Base-by-base conservation (phyloP, 768 basidiomycete genomes). In the Harrya chromipes region DNA sequence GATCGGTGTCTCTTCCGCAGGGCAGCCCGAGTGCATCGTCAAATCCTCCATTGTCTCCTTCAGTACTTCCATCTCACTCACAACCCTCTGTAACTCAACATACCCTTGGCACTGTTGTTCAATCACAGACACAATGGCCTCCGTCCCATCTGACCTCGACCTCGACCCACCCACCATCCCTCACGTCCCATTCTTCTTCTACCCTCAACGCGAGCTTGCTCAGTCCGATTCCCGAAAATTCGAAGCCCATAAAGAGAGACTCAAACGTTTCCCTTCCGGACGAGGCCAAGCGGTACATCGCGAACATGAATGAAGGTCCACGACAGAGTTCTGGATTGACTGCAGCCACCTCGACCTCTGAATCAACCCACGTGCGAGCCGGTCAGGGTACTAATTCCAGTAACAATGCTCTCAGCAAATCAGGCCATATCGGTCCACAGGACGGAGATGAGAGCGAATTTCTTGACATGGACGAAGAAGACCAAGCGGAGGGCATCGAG, bases 221-320 rank as follows among this genome's bases (percentile, higher is more conserved):
- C 35, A 63, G 49, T 40, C 64, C 56, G 33, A 64, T 57, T 36
- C 54, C 63, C 17, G 67, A 73, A 60, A 61, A 62, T 52, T 65
- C 67, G 19, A 64, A 65, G n/a, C 63, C 70, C 6, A 56, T 73
- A 16, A 78, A 80, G n/a, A 78, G 84, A 47, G 84, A 84, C 43
- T 89, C 86, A 9, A 77, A 78, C 20, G 79, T 85, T 43, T 81
- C 84, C 29, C 73, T 90, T 33, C 85, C 89, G 1, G 87, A 90
- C 47, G 90, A 91, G 64, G 84, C 88, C 14, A 80, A 74, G 54
- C 81, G 78, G 41, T 90, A 87, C 59, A 84, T 88, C 48, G 75
- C 80, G 33, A 80, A 77, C 57, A 82, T 87, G 78, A 69, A 68
- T 33, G 86, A 88, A 48, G 84, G 82, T 5, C 83, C 87, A 3